These are phyloP conservation scores for Coelastrella sp. DNA, from an alignment of 139 green algal species.

Conservation along the genomic window DNA sequence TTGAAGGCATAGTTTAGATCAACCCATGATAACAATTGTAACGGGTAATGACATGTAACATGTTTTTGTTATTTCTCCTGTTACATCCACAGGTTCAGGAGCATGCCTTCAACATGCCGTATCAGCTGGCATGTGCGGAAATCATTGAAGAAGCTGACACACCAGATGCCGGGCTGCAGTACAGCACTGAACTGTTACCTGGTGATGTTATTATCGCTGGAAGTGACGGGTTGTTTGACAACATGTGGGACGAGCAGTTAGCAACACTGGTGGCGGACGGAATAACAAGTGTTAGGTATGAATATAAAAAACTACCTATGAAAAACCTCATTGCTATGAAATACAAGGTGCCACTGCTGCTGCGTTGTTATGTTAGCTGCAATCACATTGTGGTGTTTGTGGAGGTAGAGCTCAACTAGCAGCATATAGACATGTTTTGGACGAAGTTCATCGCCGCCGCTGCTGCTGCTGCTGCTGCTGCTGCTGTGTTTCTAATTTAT, in stretches of 20 bases:
- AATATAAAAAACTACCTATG: too few species aligned
- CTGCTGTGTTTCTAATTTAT: background rate
- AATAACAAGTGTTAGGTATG: background rate
- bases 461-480: background rate
- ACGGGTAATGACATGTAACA: too few species aligned
- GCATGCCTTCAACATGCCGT: constrained; percentile 98
- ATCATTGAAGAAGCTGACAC: constrained; percentile 64
- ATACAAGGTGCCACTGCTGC: too few species aligned
- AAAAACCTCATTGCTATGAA: too few species aligned
- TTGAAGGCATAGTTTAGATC: too few species aligned
- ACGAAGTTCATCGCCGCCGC: background rate
- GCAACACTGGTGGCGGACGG: constrained; percentile 66
- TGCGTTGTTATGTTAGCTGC: too few species aligned
- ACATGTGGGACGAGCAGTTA: constrained; percentile 93
- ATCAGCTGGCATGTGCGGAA: constrained; percentile 72
- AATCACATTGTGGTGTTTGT: too few species aligned
- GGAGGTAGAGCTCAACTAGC: too few species aligned
- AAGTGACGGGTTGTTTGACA: constrained; percentile 97
- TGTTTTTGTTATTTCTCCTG: constrained; percentile 21
- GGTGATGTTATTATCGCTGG: constrained; percentile 89
- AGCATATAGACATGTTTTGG: too few species aligned
- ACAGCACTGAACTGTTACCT: constrained; percentile 59
- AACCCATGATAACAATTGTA: too few species aligned
- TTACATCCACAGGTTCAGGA: constrained; percentile 73
- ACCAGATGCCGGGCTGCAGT: constrained; percentile 55